Conservation (phyloP, 208 protist species). For the Trypanosoma congolense region DNA sequence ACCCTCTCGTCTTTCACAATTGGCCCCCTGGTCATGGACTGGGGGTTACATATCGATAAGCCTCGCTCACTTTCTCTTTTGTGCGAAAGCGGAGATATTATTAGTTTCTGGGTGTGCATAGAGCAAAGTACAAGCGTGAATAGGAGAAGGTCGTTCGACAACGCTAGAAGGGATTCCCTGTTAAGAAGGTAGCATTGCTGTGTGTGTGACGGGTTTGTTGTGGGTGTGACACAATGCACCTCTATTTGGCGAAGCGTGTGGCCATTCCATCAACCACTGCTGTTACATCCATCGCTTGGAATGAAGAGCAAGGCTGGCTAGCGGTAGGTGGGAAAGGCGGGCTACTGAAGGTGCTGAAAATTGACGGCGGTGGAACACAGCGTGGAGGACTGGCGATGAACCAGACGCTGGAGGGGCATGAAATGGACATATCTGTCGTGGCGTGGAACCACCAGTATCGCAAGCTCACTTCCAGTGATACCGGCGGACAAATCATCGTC, state of each 20-base stretch:
- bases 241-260: slow-evolving; percentile 95
- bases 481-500: slow-evolving; percentile 94
- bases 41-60: no score
- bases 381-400: slow-evolving; percentile 92
- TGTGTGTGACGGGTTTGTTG: no score
- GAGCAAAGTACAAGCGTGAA: no score
- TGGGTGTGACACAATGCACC: slow-evolving; percentile 88
- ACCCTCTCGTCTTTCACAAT: no score
- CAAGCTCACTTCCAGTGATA: slow-evolving; percentile 94
- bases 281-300: slow-evolving; percentile 90
- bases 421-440: slow-evolving; percentile 70
- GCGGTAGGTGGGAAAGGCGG: slow-evolving; percentile 94
- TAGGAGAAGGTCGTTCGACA: no score
- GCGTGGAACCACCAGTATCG: slow-evolving; percentile 94
- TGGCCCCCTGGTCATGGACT: no score
- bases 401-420: slow-evolving; percentile 94
- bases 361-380: slow-evolving; percentile 70
- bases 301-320: slow-evolving; percentile 95
- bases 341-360: slow-evolving; percentile 94
- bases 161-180: no score
- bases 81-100: no score
- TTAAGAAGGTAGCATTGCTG: no score
- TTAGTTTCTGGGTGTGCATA: no score
- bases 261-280: slow-evolving; percentile 91
- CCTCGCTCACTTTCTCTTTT: no score